Percentiles rank a stretch among this genome's conserved stretches.
Conservation (phyloP, 306 rosid species). For the Cyamopsis tetragonoloba region DNA sequence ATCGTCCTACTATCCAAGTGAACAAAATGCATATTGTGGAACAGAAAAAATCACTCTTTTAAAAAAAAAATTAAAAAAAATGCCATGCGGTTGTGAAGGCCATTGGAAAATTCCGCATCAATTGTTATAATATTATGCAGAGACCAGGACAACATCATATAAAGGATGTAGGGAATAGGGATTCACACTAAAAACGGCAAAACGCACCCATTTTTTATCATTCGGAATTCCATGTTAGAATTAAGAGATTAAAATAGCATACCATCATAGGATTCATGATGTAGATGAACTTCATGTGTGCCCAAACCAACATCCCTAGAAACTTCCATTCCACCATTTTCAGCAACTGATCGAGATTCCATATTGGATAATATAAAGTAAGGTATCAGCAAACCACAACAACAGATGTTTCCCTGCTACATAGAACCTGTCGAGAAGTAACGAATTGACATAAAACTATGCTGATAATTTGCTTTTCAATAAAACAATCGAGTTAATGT, state of each 20-base stretch:
- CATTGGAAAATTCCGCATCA: neutral
- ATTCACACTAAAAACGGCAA: neutral
- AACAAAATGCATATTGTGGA: neutral
- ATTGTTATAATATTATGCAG: slow-evolving; percentile 5
- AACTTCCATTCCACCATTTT: slow-evolving; percentile 18
- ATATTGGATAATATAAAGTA: slow-evolving; percentile 15
- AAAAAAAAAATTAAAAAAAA: too few species aligned
- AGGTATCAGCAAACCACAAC: neutral
- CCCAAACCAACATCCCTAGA: slow-evolving; percentile 28
- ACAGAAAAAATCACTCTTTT: neutral
- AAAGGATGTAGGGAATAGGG: neutral
- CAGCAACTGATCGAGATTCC: slow-evolving; percentile 35
- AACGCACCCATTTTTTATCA: neutral
- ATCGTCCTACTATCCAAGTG: neutral
- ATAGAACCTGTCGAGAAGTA: slow-evolving; percentile 11
- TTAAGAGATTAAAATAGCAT: slow-evolving; percentile 19
- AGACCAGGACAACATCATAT: neutral
- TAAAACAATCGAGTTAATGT: neutral
- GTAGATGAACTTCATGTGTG: slow-evolving; percentile 19
- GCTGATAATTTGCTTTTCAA: neutral
- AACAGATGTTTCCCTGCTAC: neutral
- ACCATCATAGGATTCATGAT: slow-evolving; percentile 38
- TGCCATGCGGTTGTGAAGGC: too few species aligned
- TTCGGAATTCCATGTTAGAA: slow-evolving; percentile 19
- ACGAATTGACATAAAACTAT: neutral